Evolutionary conservation across 768 basidiomycete species (phyloP), one percentile per base, ranked within the genome.

Genomic region (Kwoniella mangroviensis): DNA sequence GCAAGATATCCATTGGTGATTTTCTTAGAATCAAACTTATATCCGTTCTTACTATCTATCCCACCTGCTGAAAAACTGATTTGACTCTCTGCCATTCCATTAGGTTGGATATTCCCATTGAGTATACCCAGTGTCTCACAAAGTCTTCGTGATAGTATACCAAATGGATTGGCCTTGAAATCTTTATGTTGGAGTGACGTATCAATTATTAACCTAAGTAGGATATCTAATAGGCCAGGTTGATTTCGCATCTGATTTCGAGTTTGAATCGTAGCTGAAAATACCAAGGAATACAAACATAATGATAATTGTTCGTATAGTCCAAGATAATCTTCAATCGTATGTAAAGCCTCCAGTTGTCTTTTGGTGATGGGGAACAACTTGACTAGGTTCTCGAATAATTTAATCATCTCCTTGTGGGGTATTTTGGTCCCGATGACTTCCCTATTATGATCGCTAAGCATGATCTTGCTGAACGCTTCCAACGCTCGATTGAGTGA

Each of bases 261-360:
- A 71, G 95, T 79, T 28, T 87, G 86, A 3, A 90, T 89, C 1
- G 93, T 87, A 3, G 93, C 88, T 65, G 95, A 85, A 85, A 94
- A 98, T 24, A 90, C 88, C 72, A 98, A 85, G 45, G 90, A 90
- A 84, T 97, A 98, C 52, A 97, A 87, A n/a, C 88, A 87, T 86
- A 94, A 88, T 56, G 91, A 86, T 63, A 86, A 84, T 74, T 91
- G 91, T 85, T 95, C 92, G 71, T 92, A 83, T 81, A 92, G 91
- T 52, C 89, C 88, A 55, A 94, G 81, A 89, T 92, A 93, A 22
- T 75, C 84, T 77, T 77, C 92, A 83, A 77, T 89, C 84, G 80
- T 72, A 24, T 68, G 58, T 58, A 84, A 67, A 26, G 82, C 69
- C 21, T 80, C 76, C 53, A 92, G 92, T 83, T 97, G 94, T 19